Percentiles rank a stretch among this genome's conserved stretches.
These are phyloP conservation scores for Strigomonas galati DNA, from an alignment of 208 protist species.

Conservation along the genomic window DNA sequence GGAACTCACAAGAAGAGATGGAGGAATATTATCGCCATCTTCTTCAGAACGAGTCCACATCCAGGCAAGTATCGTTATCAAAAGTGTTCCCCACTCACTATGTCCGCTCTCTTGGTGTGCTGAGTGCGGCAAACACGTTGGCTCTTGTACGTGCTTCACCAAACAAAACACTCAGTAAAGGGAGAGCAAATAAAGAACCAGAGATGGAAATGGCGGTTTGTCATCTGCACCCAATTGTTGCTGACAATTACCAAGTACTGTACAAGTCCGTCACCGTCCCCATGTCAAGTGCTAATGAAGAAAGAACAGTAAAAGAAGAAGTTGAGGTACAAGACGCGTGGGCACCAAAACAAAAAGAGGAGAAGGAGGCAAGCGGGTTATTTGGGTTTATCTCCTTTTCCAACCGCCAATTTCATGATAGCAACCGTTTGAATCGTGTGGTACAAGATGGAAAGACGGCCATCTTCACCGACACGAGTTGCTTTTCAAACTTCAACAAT, in stretches of 20 bases:
- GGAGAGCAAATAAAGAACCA: not conserved
- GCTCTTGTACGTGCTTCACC: not conserved
- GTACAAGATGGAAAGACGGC: too few relatives aligned
- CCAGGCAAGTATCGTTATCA: too few relatives aligned
- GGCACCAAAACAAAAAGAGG: too few relatives aligned
- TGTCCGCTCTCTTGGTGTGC: not conserved
- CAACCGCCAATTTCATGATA: too few relatives aligned
- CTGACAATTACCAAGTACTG: not conserved
- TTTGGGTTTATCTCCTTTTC: not conserved
- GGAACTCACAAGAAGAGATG: not conserved
- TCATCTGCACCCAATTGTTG: not conserved
- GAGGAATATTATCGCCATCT: not conserved
- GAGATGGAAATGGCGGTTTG: not conserved
- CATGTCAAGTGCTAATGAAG: not conserved
- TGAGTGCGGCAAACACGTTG: not conserved
- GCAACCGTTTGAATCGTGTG: too few relatives aligned
- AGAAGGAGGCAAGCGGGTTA: not conserved
- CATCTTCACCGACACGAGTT: conserved; percentile 56
- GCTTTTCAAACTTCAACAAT: conserved; percentile 26
- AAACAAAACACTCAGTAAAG: too few relatives aligned
- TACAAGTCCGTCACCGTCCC: not conserved
- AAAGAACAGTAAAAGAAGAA: too few relatives aligned
- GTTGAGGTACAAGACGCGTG: not conserved
- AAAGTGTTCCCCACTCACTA: not conserved
- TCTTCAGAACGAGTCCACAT: too few relatives aligned